Evolutionary conservation across 495 filamentous ascomycete species (phyloP), one percentile per base, ranked within the genome.

Genomic region (Aspergillus taichungensis): DNA sequence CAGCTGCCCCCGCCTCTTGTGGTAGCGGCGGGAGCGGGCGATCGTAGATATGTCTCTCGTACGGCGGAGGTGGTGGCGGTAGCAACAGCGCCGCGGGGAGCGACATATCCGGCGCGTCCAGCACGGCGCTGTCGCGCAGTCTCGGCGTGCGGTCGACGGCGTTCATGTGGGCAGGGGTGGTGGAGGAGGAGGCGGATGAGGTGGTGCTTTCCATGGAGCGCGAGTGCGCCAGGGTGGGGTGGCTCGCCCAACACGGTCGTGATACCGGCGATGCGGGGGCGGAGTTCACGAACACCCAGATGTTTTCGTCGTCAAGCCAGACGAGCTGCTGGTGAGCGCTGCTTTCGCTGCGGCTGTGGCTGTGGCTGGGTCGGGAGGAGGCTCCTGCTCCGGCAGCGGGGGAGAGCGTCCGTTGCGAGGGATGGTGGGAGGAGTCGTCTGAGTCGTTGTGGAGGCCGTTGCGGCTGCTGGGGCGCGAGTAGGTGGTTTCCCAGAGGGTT

Each of bases 301-400:
- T 48, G 18, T 45, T 46, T 37, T 55, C 52, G 14, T 34, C 40
- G 11, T 59, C 55, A 5, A 55, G 40, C 55, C 55, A 59, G 29
- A 59, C 43, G 13, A 59, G 52, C 5, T 50, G 52, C 3, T 52
- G 45, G 6, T 44, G 31, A 8, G 45, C 37, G 18, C 18, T 24
- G 18, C 18, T 24, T 24, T 24, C 32, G 32, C 32, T 34, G 32
- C 9, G 32, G 12, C 32, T 34, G 32, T 24, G 18, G 18, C 18
- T 4, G 18, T 24, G 18, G 18, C 18, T 24, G 18, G 18, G 18
- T 24, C 18, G 18, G 2, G 18, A 24, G 18, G 18, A 24, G 18
- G 18, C 1, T 24, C 18, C 18, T 24, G 18, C 18, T 4, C 18
- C 18, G 18, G 18, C 18, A 4, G 18, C 1, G 18, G 18, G 18